Percentiles rank a stretch among this genome's conserved stretches.
phyloP scores from a whole-genome alignment of 2,329 filamentous ascomycete genomes.

The Aspergillus brunneoviolaceus region DNA sequence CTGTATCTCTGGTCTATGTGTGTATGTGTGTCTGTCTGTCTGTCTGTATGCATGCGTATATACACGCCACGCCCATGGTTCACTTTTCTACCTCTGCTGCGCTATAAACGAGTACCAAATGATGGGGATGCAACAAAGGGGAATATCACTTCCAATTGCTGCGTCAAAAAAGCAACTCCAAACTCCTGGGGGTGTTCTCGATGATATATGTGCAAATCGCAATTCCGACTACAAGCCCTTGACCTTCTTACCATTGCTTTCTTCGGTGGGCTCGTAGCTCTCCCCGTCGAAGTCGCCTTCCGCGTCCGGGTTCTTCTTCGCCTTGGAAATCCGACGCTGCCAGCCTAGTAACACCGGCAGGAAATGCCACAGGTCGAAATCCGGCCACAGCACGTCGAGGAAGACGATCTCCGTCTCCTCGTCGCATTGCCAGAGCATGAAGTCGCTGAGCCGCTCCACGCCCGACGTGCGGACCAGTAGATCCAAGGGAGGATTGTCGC shows the following conservation, averaged over 20 bases:
- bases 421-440: conserved; percentile 98
- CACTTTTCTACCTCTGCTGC: background rate
- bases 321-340: conserved; percentile 67
- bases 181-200: conserved; percentile 3
- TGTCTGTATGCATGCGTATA: background rate
- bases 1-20: background rate
- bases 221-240: conserved; percentile 29
- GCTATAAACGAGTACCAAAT: background rate
- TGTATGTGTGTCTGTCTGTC: background rate
- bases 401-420: conserved; percentile 91
- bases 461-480: conserved; percentile 89
- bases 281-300: conserved; percentile 60
- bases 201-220: background rate
- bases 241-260: conserved; percentile 32
- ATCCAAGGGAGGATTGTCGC: conserved; percentile 81
- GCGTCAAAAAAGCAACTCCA: conserved; percentile 3
- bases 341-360: conserved; percentile 90
- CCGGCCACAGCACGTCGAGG: conserved; percentile 87
- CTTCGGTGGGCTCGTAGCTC: conserved; percentile 26
- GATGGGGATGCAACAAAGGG: background rate
- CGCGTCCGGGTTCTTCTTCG: conserved; percentile 60
- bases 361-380: conserved; percentile 92
- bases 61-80: background rate
- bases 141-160: conserved; percentile 8
- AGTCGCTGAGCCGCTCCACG: conserved; percentile 89